phyloP scores from a whole-genome alignment of 805 yeast species.

The Ogataea trehalophila region DNA sequence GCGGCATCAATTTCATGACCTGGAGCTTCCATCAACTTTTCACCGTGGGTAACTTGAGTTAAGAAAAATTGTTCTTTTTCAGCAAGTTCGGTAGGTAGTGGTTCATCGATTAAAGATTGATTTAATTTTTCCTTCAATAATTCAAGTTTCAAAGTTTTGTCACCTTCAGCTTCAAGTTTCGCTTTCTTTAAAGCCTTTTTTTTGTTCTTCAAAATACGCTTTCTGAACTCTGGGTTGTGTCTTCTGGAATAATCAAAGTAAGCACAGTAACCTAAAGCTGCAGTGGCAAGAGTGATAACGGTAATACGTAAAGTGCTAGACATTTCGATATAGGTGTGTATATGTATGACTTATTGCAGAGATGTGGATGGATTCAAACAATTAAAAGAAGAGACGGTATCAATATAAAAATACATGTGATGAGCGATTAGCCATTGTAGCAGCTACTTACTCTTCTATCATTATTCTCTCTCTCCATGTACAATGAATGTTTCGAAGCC shows the following conservation, averaged over 20 bases:
- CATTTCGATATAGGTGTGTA: slow-evolving; percentile 12
- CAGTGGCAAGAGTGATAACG: slow-evolving; percentile 43
- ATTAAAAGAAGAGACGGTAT: too few species aligned
- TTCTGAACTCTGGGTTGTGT: slow-evolving; percentile 76
- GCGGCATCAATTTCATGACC: slow-evolving; percentile 81
- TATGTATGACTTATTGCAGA: not conserved
- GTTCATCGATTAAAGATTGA: slow-evolving; percentile 62
- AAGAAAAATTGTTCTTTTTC: slow-evolving; percentile 79
- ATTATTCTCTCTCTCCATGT: too few species aligned
- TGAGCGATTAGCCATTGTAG: too few species aligned
- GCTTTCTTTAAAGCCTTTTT: slow-evolving; percentile 56
- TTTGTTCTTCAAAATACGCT: slow-evolving; percentile 57
- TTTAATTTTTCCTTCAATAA: slow-evolving; percentile 57
- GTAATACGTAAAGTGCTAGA: slow-evolving; percentile 30
- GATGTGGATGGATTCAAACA: too few species aligned
- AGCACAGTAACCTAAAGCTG: slow-evolving; percentile 66
- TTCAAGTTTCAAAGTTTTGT: slow-evolving; percentile 55
- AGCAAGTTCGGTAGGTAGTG: slow-evolving; percentile 64
- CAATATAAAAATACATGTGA: too few species aligned
- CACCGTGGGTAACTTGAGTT: slow-evolving; percentile 80
- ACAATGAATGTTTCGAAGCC: too few species aligned
- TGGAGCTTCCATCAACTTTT: slow-evolving; percentile 63
- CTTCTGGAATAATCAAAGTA: slow-evolving; percentile 95
- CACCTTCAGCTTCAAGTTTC: slow-evolving; percentile 49
- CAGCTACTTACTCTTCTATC: too few species aligned